Evolutionary conservation across 306 rosid species (phyloP).

Genomic region (Ormosia semicastrata): DNA sequence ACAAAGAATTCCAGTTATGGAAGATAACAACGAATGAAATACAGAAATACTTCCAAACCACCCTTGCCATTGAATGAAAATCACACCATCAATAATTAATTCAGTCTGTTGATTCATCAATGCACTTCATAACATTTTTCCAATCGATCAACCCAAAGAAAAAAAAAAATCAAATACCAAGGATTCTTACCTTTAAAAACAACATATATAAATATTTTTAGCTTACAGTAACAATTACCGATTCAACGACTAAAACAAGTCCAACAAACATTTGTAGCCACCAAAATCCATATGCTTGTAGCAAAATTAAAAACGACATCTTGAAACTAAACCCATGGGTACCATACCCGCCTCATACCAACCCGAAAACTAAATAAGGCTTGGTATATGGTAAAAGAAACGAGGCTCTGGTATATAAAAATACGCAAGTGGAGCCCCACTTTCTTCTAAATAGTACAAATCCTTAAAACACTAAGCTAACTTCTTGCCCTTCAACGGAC

Average conservation of each 20-base stretch:
- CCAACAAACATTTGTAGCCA: conserved; percentile 21
- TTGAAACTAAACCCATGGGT: conserved; percentile 9
- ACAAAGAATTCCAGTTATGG: neutral
- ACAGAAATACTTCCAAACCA: no score
- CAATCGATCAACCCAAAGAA: neutral
- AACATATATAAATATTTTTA: neutral
- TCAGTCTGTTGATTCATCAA: no score
- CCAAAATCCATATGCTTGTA: conserved; percentile 30
- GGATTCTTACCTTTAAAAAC: neutral
- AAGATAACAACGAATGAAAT: no score
- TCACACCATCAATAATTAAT: neutral
- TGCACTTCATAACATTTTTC: neutral
- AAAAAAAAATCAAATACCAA: neutral
- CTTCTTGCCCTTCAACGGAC: conserved; percentile 62
- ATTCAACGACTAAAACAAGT: conserved; percentile 15
- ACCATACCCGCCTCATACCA: conserved; percentile 33
- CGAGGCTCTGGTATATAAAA: conserved; percentile 9
- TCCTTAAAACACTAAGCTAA: conserved; percentile 40
- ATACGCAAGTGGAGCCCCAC: neutral
- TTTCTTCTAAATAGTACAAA: neutral
- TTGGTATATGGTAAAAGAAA: neutral
- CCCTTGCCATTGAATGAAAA: neutral
- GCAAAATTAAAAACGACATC: conserved; percentile 33
- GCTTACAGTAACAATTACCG: neutral
- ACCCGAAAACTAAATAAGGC: conserved; percentile 32